phyloP scores from a whole-genome alignment of 169 alveolate species.

The Theileria sp. region DNA sequence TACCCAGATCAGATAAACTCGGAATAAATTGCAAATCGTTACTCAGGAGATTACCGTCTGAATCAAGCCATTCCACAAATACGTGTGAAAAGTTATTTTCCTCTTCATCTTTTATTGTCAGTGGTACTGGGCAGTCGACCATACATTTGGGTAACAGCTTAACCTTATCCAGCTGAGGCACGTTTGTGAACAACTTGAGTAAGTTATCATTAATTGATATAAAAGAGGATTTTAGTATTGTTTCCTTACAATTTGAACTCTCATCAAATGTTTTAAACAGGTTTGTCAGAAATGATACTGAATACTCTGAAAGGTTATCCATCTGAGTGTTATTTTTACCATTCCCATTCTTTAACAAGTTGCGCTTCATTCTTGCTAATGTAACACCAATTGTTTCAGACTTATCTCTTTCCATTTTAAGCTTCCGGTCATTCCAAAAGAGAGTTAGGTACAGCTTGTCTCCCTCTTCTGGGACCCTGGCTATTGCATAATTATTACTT shows the following conservation, averaged over 20 bases:
- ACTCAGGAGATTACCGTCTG: slow-evolving; percentile 13
- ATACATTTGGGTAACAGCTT: slow-evolving; percentile 19
- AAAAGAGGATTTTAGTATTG: slow-evolving; percentile 26
- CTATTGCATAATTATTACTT: slow-evolving; percentile 40
- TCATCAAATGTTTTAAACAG: slow-evolving; percentile 41
- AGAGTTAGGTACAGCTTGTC: slow-evolving; percentile 33
- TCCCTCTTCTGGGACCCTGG: slow-evolving; percentile 18
- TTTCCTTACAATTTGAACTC: slow-evolving; percentile 17
- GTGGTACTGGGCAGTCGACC: slow-evolving; percentile 56
- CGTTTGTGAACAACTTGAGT: slow-evolving; percentile 32
- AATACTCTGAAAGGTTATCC: background rate
- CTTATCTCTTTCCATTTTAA: slow-evolving; percentile 46
- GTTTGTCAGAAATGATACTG: slow-evolving; percentile 41
- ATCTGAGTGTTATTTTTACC: background rate
- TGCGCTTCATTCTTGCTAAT: slow-evolving; percentile 41
- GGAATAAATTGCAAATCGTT: slow-evolving; percentile 34
- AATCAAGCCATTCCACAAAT: slow-evolving; percentile 47
- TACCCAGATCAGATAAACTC: slow-evolving; percentile 1
- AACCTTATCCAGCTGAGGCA: slow-evolving; percentile 29
- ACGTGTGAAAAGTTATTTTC: slow-evolving; percentile 13
- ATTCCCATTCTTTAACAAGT: slow-evolving; percentile 25
- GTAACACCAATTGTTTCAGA: slow-evolving; percentile 26
- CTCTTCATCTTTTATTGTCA: slow-evolving; percentile 27
- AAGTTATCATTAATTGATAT: slow-evolving; percentile 47
- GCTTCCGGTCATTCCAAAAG: slow-evolving; percentile 29